Evolutionary conservation across 2,329 filamentous ascomycete genomes (phyloP).

Genomic region (Aspergillus sclerotialis): DNA sequence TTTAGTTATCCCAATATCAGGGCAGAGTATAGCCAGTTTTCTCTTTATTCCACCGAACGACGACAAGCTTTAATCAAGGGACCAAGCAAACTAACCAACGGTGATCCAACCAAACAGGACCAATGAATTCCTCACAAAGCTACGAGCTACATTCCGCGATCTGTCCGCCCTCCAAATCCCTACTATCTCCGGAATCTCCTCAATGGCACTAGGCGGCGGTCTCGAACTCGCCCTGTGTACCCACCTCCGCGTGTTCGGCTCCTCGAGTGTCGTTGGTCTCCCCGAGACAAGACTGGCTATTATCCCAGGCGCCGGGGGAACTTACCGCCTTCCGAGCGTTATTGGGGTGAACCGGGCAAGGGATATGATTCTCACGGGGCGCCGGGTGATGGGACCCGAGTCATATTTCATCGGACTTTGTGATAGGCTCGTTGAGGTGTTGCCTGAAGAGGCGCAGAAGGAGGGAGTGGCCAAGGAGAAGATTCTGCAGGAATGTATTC

Average conservation of each 20-base stretch:
- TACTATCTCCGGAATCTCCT: conserved; percentile 81
- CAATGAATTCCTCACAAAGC: conserved; percentile 64
- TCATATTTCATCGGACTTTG: conserved; percentile 88
- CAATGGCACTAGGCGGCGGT: conserved; percentile 82
- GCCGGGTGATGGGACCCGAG: conserved; percentile 74
- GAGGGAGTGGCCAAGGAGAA: conserved; percentile 56
- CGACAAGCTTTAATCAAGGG: no score
- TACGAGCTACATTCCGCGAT: conserved; percentile 67
- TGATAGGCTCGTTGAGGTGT: conserved; percentile 79
- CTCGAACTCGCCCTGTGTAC: conserved; percentile 88
- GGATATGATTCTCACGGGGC: conserved; percentile 83
- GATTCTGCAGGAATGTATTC: conserved; percentile 68
- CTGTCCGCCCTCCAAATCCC: conserved; percentile 75
- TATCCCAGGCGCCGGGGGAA: conserved; percentile 89
- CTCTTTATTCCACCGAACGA: no score
- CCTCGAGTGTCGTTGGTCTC: conserved; percentile 69
- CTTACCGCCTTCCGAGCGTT: conserved; percentile 73
- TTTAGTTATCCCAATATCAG: neutral
- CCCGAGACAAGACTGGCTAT: conserved; percentile 92
- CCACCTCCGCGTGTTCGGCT: conserved; percentile 79
- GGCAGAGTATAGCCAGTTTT: no score
- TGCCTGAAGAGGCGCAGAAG: conserved; percentile 46
- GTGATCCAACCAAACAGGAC: conserved; percentile 51
- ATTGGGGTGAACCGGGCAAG: conserved; percentile 77
- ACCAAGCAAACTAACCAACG: neutral